A percentile compares a stretch with the other conserved stretches of the same genome.
Evolutionary conservation across 2,329 filamentous ascomycete genomes (phyloP).

Genomic region (Ceratocystis cubensis): DNA sequence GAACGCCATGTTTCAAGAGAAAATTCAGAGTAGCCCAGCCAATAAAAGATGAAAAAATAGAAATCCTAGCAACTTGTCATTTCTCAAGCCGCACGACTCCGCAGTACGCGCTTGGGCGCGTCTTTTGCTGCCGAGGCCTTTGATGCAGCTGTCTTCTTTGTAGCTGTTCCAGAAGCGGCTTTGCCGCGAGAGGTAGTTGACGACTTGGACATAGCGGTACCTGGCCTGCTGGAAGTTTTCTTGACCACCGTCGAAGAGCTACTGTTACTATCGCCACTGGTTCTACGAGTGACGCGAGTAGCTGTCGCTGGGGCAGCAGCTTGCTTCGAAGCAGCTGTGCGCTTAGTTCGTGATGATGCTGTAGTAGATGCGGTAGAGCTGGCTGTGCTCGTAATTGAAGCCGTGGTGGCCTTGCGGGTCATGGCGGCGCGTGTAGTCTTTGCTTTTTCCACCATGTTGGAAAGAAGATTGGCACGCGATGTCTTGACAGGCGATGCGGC

Average conservation of each 20-base stretch:
- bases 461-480: constrained; percentile 31
- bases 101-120: constrained; percentile 41
- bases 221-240: constrained; percentile 32
- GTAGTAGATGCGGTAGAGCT: constrained; percentile 34
- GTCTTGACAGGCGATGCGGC: constrained; percentile 52
- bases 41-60: neutral
- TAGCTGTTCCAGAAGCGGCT: constrained; percentile 40
- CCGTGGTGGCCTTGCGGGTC: constrained; percentile 35
- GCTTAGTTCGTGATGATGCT: constrained; percentile 22
- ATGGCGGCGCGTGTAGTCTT: constrained; percentile 42
- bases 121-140: constrained; percentile 41
- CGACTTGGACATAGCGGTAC: constrained; percentile 32
- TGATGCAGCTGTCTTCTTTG: constrained; percentile 36
- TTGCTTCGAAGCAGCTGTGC: constrained; percentile 24
- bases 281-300: constrained; percentile 42
- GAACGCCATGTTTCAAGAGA: too few relatives aligned
- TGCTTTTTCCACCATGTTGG: constrained; percentile 48
- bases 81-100: constrained; percentile 34
- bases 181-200: constrained; percentile 25
- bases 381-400: constrained; percentile 34
- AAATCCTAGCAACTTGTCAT: neutral
- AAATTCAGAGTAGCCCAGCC: too few relatives aligned
- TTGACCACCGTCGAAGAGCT: constrained; percentile 54
- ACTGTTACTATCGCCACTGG: constrained; percentile 50
- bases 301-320: constrained; percentile 34